Percentiles rank a stretch among this genome's conserved stretches.
Evolutionary conservation across 208 protist genomes (phyloP).

Genomic region (Phytomonas francai): DNA sequence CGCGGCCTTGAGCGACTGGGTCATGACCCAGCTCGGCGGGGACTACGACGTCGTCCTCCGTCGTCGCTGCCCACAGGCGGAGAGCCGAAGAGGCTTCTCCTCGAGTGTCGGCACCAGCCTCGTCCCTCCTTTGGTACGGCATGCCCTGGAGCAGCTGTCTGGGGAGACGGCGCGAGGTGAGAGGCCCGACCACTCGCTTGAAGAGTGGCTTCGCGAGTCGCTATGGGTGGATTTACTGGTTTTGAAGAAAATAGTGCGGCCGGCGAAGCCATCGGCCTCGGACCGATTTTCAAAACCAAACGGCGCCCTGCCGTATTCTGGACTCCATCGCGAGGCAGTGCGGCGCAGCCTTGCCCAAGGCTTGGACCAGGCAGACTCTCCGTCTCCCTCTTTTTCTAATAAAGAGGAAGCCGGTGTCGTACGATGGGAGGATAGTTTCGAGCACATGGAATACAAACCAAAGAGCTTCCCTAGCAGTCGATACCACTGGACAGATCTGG

Average conservation of each 20-base stretch:
- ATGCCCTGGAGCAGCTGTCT: background rate
- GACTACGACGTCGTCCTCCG: conserved; percentile 53
- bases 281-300: background rate
- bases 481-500: conserved; percentile 69
- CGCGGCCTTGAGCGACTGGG: conserved; percentile 26
- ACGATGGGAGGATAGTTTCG: conserved; percentile 65
- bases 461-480: conserved; percentile 27
- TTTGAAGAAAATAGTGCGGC: background rate
- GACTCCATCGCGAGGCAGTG: background rate
- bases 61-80: conserved; percentile 20
- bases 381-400: no score
- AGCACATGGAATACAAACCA: conserved; percentile 75
- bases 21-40: conserved; percentile 41
- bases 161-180: background rate
- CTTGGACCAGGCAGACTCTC: no score
- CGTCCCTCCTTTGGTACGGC: background rate
- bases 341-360: no score
- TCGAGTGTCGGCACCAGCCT: background rate
- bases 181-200: background rate
- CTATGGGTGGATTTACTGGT: conserved; percentile 1
- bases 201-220: background rate
- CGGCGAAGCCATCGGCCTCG: background rate
- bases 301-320: background rate
- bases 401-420: conserved; percentile 13
- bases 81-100: conserved; percentile 4